Evolutionary conservation across 108 stramenopile genomes (phyloP), one percentile per base, ranked within the genome.

Genomic region (Mediolabrus comicus): DNA sequence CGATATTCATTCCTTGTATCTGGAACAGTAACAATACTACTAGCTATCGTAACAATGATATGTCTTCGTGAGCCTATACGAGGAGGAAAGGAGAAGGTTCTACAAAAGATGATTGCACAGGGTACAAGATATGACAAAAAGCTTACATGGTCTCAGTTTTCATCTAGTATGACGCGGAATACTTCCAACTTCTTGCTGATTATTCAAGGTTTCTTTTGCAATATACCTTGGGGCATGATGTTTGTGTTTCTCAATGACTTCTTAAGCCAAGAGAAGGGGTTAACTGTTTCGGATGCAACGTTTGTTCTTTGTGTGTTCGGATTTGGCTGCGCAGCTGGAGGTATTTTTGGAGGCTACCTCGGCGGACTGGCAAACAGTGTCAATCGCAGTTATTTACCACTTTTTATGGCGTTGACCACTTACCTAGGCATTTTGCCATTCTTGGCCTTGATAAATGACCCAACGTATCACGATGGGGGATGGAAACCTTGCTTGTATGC

Each of bases 161-260:
- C 56, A 3, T 69, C 84, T 54, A 69, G 83, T 32, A 87, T 86
- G 82, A 36, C 53, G 10, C 38, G 83, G 14, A 84, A 84, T 61
- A 46, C 64, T 24, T 82, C 83, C 39, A 90, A 90, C 57, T 35
- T 35, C 22, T 63, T 87, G 35, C 38, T 90, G 51, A 54, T 87
- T 10, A 82, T 80, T 66, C 83, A 86, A 58, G 84, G 87, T 17
- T 88, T 88, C 74, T 84, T 85, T 67, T 75, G 77, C 33, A 75
- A 66, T 62, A 30, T 88, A 3, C 87, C 87, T 14, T 88, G 87
- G 87, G 87, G 87, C 10, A 79, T 88, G 38, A 77, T 88, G 16
- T 86, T 86, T 76, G 80, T 81, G 34, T 88, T 88, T 64, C 67
- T 88, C 61, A 88, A 88, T 74, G 87, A 88, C 53, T 88, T 71